Evolutionary conservation across 169 alveolate species (phyloP).

Genomic region (Miamiensis avidus): DNA sequence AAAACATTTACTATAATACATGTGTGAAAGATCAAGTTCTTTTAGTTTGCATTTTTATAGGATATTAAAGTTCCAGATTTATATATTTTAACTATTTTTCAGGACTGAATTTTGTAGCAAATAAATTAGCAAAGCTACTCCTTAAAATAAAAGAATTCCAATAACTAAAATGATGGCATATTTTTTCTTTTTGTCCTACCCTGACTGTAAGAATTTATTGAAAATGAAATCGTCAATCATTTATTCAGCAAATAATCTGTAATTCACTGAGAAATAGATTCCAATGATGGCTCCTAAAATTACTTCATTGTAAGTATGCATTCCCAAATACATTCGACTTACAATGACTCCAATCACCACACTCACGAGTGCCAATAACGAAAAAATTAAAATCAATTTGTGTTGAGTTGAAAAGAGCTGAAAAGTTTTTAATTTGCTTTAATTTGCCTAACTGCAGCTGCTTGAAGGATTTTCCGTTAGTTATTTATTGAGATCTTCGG

Average conservation of each 20-base stretch:
- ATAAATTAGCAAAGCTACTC: background rate
- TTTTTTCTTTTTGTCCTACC: too few species aligned
- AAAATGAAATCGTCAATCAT: background rate
- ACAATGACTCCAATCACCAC: background rate
- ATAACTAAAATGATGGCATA: background rate
- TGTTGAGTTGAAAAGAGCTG: too few species aligned
- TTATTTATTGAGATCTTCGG: too few species aligned
- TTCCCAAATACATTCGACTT: constrained; percentile 8
- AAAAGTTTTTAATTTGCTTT: too few species aligned
- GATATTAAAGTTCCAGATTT: background rate
- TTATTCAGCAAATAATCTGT: background rate
- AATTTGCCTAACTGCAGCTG: too few species aligned
- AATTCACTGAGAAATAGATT: background rate
- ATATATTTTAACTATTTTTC: background rate
- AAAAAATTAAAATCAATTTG: too few species aligned
- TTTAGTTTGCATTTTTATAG: background rate
- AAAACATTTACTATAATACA: background rate
- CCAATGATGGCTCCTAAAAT: constrained; percentile 1
- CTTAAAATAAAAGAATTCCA: background rate
- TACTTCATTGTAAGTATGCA: background rate
- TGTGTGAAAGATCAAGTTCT: too few species aligned
- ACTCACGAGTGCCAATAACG: too few species aligned
- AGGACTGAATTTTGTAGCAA: background rate
- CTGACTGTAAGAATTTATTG: background rate
- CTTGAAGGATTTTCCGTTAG: too few species aligned